Evolutionary conservation across 225 moss, liverwort and hornwort genomes (phyloP).

Genomic region (Thuidium tamariscinum): DNA sequence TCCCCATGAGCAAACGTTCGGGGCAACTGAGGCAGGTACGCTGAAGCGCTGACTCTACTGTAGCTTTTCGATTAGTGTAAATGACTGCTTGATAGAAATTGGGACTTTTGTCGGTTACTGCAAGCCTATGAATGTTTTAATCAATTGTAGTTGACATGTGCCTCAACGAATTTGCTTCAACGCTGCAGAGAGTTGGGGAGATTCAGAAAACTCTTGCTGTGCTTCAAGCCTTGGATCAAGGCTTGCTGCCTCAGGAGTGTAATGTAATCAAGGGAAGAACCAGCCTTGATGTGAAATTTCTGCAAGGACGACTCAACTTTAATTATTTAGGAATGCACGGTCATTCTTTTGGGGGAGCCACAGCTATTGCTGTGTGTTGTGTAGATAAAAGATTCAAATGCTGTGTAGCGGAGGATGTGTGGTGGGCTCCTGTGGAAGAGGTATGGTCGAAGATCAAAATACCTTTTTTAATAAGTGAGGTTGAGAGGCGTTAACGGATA

Average conservation of each 20-base stretch:
- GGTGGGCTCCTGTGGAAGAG: slow-evolving; percentile 76
- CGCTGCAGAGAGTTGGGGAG: slow-evolving; percentile 63
- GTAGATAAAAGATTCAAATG: slow-evolving; percentile 75
- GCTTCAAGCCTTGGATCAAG: slow-evolving; percentile 70
- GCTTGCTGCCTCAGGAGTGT: slow-evolving; percentile 56
- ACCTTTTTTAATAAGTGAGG: not conserved
- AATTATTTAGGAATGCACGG: slow-evolving; percentile 57
- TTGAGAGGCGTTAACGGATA: not conserved
- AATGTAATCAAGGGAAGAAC: slow-evolving; percentile 59
- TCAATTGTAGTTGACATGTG: not conserved
- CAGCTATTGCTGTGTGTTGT: slow-evolving; percentile 50
- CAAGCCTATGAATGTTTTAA: not conserved
- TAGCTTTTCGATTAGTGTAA: not conserved
- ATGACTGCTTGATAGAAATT: not conserved
- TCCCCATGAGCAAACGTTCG: slow-evolving; percentile 14
- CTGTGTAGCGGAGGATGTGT: slow-evolving; percentile 81
- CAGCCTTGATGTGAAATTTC: slow-evolving; percentile 54
- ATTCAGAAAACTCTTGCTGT: slow-evolving; percentile 58
- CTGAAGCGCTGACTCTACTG: not conserved
- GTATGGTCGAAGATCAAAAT: not conserved
- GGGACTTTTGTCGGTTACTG: not conserved
- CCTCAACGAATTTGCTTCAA: not conserved
- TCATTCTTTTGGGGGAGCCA: slow-evolving; percentile 83
- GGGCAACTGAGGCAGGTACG: slow-evolving; percentile 34
- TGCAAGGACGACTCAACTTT: slow-evolving; percentile 66